phyloP scores from a whole-genome alignment of 768 basidiomycete species.

The Boletus rufocinnamomeus region DNA sequence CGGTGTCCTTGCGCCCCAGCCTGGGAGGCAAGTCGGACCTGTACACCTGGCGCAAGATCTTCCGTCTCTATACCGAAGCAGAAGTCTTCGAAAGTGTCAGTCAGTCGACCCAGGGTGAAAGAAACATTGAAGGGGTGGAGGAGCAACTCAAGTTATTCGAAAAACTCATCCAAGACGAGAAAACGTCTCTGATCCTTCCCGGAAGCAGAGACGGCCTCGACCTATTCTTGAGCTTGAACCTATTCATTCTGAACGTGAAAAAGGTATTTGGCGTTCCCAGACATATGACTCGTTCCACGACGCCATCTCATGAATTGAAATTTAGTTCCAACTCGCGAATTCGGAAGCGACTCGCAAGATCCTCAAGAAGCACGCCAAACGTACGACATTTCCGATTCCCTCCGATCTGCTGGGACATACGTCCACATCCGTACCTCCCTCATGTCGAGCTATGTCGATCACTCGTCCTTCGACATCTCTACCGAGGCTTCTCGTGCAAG shows the following conservation, averaged over 20 bases:
- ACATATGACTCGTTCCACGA: not conserved
- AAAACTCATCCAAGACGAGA: conserved; percentile 52
- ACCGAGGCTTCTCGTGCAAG: conserved; percentile 72
- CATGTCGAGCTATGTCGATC: conserved; percentile 35
- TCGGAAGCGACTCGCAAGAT: conserved; percentile 91
- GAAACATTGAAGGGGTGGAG: conserved; percentile 70
- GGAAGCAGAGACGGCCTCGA: conserved; percentile 62
- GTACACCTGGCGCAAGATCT: conserved; percentile 88
- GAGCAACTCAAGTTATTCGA: conserved; percentile 62
- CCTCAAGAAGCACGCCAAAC: conserved; percentile 91
- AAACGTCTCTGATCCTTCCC: conserved; percentile 54
- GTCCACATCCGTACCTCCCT: conserved; percentile 12
- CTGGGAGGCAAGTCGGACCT: conserved; percentile 53
- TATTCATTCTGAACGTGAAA: conserved; percentile 78
- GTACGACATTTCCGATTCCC: conserved; percentile 77
- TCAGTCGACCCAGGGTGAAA: conserved; percentile 68
- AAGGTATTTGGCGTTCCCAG: conserved; percentile 48
- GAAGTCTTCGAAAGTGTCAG: conserved; percentile 79
- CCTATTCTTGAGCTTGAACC: conserved; percentile 73
- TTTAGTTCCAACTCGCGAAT: conserved; percentile 79
- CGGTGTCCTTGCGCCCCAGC: conserved; percentile 42
- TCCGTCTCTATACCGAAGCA: conserved; percentile 81
- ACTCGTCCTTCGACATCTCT: conserved; percentile 42
- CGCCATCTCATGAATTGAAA: not conserved
- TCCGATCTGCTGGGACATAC: conserved; percentile 25